Evolutionary conservation across 495 filamentous ascomycete species (phyloP).

Genomic region (Penicillium coffeae): DNA sequence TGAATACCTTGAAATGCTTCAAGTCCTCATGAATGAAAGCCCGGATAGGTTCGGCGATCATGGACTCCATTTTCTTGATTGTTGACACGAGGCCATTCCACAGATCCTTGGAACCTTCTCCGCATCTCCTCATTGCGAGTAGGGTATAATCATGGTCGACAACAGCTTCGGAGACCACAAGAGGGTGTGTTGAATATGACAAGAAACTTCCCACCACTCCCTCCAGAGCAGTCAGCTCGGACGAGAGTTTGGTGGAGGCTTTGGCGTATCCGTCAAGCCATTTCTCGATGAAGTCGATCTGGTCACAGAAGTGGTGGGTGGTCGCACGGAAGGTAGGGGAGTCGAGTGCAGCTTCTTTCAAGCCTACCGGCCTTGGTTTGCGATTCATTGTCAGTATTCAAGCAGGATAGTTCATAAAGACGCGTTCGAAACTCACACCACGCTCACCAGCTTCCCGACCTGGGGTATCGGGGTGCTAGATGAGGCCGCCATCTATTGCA

Average conservation of each 20-base stretch:
- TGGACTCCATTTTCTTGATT: slow-evolving; percentile 68
- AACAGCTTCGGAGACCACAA: slow-evolving; percentile 68
- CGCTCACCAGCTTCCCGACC: slow-evolving; percentile 52
- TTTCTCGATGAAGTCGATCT: slow-evolving; percentile 85
- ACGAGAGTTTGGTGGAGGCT: slow-evolving; percentile 69
- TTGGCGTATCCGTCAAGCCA: slow-evolving; percentile 89
- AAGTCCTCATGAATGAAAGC: slow-evolving; percentile 71
- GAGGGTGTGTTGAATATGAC: slow-evolving; percentile 63
- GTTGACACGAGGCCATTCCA: slow-evolving; percentile 72
- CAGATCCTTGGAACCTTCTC: slow-evolving; percentile 79
- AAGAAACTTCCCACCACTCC: slow-evolving; percentile 69
- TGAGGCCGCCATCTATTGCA: slow-evolving; percentile 47
- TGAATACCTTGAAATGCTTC: slow-evolving; percentile 55
- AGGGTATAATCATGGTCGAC: slow-evolving; percentile 95
- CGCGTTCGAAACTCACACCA: slow-evolving; percentile 42
- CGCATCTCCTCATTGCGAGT: slow-evolving; percentile 76
- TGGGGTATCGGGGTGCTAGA: slow-evolving; percentile 42
- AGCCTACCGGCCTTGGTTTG: slow-evolving; percentile 65
- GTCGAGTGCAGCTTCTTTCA: slow-evolving; percentile 94
- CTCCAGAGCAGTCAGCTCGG: slow-evolving; percentile 70
- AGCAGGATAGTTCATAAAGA: not conserved
- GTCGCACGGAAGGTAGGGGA: slow-evolving; percentile 92
- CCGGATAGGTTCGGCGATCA: slow-evolving; percentile 77
- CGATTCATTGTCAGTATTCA: slow-evolving; percentile 15
- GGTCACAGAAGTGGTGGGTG: slow-evolving; percentile 82